Conservation (phyloP, 305 asterid genomes). For the Plantago coronopus region DNA sequence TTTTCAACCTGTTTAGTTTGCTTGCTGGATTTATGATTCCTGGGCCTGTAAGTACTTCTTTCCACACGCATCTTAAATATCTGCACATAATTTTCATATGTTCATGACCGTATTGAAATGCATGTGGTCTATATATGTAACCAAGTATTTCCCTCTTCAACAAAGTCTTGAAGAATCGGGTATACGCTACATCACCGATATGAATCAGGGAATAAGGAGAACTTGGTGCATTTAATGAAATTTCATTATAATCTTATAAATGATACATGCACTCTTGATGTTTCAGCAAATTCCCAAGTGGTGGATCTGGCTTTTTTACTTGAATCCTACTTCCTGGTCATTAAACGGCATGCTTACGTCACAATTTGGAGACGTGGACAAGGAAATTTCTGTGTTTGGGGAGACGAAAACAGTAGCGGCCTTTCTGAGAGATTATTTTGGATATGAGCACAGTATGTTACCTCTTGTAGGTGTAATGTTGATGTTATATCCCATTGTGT, state of each 20-base stretch:
- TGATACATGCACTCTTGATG: not conserved
- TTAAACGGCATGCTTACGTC: slow-evolving; percentile 50
- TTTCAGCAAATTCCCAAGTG: slow-evolving; percentile 63
- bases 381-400: slow-evolving; percentile 42
- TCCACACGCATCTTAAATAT: not conserved
- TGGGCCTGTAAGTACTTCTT: slow-evolving; percentile 32
- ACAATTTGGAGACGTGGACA: slow-evolving; percentile 52
- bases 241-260: too few relatives aligned
- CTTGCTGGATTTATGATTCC: slow-evolving; percentile 54
- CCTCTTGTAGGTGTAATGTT: slow-evolving; percentile 47
- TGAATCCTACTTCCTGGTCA: slow-evolving; percentile 42
- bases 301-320: slow-evolving; percentile 63
- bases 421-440: slow-evolving; percentile 50
- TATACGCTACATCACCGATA: too few relatives aligned
- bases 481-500: slow-evolving; percentile 38
- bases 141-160: too few relatives aligned
- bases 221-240: too few relatives aligned
- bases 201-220: too few relatives aligned
- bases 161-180: too few relatives aligned
- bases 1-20: slow-evolving; percentile 43
- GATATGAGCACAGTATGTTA: slow-evolving; percentile 40
- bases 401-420: slow-evolving; percentile 37
- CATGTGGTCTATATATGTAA: too few relatives aligned
- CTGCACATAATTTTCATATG: not conserved
- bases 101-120: too few relatives aligned